A percentile compares a stretch with the other conserved stretches of the same genome.
Conservation (phyloP, 257 asterid genomes). For the Thymus quinquecostatus region DNA sequence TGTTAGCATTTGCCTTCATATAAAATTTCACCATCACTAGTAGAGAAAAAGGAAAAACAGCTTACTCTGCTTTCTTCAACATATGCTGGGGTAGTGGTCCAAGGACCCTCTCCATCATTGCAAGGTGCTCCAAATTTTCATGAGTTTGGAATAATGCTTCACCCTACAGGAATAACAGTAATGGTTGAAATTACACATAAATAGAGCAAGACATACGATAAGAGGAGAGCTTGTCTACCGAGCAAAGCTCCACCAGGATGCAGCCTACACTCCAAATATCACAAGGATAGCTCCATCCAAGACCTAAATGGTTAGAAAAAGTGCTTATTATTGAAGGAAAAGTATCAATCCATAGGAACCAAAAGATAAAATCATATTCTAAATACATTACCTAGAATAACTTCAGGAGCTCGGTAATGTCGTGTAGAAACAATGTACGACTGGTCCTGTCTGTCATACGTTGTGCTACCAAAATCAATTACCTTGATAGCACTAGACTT, state of each 20-base stretch:
- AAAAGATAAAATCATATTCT: no score
- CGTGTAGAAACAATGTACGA: constrained; percentile 81
- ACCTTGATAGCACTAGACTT: constrained; percentile 92
- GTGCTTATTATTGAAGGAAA: background rate
- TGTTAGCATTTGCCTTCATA: background rate
- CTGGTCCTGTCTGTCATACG: constrained; percentile 64
- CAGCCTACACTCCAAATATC: constrained; percentile 97
- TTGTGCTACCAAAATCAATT: constrained; percentile 95
- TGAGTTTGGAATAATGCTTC: constrained; percentile 91
- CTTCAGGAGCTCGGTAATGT: constrained; percentile 96
- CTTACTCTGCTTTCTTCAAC: constrained; percentile 83
- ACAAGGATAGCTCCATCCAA: constrained; percentile 90
- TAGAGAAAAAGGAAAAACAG: background rate
- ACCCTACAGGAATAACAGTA: constrained; percentile 48
- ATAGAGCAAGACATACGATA: background rate
- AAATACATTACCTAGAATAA: constrained; percentile 60
- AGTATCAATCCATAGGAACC: background rate
- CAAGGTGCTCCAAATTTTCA: constrained; percentile 91
- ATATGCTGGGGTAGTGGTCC: constrained; percentile 81
- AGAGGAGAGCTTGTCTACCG: constrained; percentile 45
- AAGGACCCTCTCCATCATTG: constrained; percentile 94
- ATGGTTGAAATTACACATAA: background rate
- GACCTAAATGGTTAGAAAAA: constrained; percentile 39
- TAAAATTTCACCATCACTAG: background rate
- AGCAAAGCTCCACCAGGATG: constrained; percentile 84